These are phyloP conservation scores for Aspergillus pseudoglaucus DNA, from an alignment of 2,329 filamentous ascomycete species.

Conservation along the genomic window DNA sequence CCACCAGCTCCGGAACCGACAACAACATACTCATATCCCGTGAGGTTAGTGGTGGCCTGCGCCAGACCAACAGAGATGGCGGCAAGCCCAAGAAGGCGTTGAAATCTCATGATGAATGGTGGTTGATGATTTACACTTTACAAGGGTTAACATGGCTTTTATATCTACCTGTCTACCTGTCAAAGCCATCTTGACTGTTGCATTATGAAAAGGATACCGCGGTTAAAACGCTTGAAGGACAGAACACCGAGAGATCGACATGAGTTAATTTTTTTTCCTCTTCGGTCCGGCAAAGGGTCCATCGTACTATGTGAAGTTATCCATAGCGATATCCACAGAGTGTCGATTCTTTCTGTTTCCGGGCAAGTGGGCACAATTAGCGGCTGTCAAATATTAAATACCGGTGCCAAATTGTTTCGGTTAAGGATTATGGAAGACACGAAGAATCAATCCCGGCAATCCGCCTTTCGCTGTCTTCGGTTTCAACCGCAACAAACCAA, in stretches of 20 bases:
- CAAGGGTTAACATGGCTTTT: not conserved
- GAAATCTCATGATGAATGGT: not conserved
- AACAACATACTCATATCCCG: conserved; percentile 34
- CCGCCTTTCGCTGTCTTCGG: not conserved
- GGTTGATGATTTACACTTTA: not conserved
- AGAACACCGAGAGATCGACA: not conserved
- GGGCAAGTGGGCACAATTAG: not conserved
- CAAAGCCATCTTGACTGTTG: not conserved
- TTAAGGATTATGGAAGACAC: not conserved
- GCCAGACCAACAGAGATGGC: conserved; percentile 4
- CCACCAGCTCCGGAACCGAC: conserved; percentile 33
- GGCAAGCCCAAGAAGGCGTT: not conserved
- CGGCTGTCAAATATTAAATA: not conserved
- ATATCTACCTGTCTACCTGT: not conserved
- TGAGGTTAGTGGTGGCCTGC: conserved; percentile 17
- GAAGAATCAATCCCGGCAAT: not conserved
- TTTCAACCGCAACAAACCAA: not conserved
- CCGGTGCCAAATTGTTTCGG: not conserved
- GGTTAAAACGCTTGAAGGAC: not conserved
- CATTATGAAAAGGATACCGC: not conserved
- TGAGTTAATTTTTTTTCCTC: not conserved
- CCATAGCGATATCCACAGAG: not conserved
- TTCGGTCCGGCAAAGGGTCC: not conserved
- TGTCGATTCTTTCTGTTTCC: not conserved
- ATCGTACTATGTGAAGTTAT: not conserved